Conservation (phyloP, 169 alveolate species). For the Eimeria tenella region DNA sequence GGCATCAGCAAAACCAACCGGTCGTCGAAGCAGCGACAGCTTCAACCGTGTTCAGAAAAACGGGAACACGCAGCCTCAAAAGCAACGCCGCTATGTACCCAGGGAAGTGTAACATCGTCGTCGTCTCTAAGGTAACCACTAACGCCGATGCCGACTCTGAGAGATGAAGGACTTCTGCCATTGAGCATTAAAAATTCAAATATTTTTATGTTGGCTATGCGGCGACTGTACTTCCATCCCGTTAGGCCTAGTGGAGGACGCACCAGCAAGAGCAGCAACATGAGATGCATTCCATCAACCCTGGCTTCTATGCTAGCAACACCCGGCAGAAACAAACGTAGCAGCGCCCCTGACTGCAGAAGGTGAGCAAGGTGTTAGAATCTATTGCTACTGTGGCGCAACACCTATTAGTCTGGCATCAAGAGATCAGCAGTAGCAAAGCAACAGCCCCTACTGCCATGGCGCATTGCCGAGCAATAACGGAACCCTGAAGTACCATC, state of each 20-base stretch:
- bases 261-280: conserved; percentile 27
- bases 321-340: not conserved
- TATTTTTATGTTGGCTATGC: conserved; percentile 84
- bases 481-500: not conserved
- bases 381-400: not conserved
- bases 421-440: not conserved
- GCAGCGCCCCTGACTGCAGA: not conserved
- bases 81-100: conserved; percentile 82
- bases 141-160: conserved; percentile 88
- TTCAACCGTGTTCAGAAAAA: not conserved
- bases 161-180: conserved; percentile 85
- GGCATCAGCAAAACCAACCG: not conserved
- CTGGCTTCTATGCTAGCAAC: not conserved
- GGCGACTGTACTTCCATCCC: conserved; percentile 88
- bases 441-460: too few relatives aligned
- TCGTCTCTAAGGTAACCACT: conserved; percentile 85
- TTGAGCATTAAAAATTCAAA: conserved; percentile 87
- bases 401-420: not conserved
- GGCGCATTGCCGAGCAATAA: too few relatives aligned
- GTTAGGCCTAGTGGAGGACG: conserved; percentile 78
- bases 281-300: not conserved
- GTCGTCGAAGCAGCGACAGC: not conserved
- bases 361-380: not conserved
- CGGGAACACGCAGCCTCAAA: not conserved
- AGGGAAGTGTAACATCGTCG: conserved; percentile 85